phyloP scores from a whole-genome alignment of 495 filamentous ascomycete genomes.

The Hypoxylon cercidicola region DNA sequence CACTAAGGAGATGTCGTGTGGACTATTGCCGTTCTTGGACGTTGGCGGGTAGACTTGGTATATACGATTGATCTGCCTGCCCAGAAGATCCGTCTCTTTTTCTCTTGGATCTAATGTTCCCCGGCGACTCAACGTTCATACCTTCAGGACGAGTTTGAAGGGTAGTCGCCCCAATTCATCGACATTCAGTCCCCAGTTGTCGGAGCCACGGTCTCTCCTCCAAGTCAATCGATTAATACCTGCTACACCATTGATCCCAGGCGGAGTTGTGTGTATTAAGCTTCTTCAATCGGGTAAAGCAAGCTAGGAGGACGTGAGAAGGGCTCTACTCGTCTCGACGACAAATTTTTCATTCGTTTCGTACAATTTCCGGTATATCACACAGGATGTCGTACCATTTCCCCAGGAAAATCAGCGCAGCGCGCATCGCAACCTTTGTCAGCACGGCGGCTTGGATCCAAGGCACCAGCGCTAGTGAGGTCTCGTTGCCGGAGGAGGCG shows the following conservation, averaged over 20 bases:
- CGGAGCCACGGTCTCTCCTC: constrained; percentile 36
- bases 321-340: constrained; percentile 37
- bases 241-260: constrained; percentile 28
- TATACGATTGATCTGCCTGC: constrained; percentile 26
- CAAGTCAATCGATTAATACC: constrained; percentile 23
- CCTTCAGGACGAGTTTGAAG: constrained; percentile 40
- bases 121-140: constrained; percentile 35
- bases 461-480: constrained; percentile 29
- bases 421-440: constrained; percentile 40
- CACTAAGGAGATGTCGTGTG: constrained; percentile 24
- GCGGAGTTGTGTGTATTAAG: constrained; percentile 30
- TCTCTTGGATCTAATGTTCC: constrained; percentile 28
- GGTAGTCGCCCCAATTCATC: constrained; percentile 30
- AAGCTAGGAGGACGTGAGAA: constrained; percentile 33
- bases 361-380: background rate
- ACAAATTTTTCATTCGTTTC: constrained; percentile 32
- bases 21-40: constrained; percentile 18
- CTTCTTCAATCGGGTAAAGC: constrained; percentile 7
- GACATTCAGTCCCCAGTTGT: constrained; percentile 32
- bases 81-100: constrained; percentile 7
- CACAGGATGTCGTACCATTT: constrained; percentile 34
- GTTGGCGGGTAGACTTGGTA: constrained; percentile 1
- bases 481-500: constrained; percentile 32
- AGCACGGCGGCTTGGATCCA: constrained; percentile 43
- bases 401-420: constrained; percentile 38